Conservation (phyloP, 768 basidiomycete genomes). For the Calocera viscosa region DNA sequence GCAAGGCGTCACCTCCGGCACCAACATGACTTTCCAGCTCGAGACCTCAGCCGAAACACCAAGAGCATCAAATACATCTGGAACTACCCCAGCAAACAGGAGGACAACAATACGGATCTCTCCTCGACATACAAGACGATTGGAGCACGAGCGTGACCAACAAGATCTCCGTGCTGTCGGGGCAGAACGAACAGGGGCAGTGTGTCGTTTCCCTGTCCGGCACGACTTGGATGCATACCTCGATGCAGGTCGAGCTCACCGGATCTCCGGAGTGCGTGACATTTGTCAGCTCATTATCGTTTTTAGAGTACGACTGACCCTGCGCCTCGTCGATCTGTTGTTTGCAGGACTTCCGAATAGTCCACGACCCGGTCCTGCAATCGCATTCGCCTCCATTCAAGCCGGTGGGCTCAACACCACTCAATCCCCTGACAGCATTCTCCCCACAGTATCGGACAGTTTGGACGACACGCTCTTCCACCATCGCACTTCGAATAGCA, state of each 20-base stretch:
- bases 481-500: background rate
- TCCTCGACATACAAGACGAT: background rate
- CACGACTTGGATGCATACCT: background rate
- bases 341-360: background rate
- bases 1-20: background rate
- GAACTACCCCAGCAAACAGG: constrained; percentile 2
- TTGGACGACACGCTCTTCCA: background rate
- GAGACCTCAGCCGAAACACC: background rate
- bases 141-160: background rate
- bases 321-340: background rate
- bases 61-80: background rate
- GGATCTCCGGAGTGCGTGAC: background rate
- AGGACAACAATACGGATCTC: background rate
- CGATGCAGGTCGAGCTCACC: background rate
- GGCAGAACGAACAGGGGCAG: background rate
- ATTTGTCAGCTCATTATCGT: background rate
- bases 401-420: background rate
- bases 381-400: background rate
- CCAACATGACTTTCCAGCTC: background rate
- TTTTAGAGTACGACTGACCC: background rate
- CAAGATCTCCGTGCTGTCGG: background rate
- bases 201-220: background rate
- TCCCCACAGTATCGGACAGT: background rate
- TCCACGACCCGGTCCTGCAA: background rate
- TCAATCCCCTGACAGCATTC: background rate